phyloP scores from a whole-genome alignment of 225 moss, liverwort and hornwort species.

The Pseudisothecium myosuroides region DNA sequence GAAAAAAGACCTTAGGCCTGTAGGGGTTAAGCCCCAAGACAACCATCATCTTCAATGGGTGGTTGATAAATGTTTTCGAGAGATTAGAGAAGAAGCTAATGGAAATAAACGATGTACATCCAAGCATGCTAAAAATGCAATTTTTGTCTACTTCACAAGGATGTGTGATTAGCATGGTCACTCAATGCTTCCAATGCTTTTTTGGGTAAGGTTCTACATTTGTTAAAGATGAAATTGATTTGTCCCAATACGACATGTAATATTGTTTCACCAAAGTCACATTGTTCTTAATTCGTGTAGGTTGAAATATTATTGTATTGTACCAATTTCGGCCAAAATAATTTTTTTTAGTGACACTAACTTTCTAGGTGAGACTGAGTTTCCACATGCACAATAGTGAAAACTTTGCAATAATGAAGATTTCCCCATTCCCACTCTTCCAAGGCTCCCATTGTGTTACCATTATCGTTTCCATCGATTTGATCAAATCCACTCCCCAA shows the following conservation, averaged over 20 bases:
- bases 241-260: rapidly evolving
- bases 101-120: rapidly evolving
- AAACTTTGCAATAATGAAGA: background rate
- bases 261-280: too few species aligned
- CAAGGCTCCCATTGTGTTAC: too few species aligned
- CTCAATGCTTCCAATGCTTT: rapidly evolving
- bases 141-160: background rate
- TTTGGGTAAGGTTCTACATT: rapidly evolving
- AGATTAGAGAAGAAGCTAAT: background rate
- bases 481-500: too few species aligned
- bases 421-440: background rate
- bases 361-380: background rate
- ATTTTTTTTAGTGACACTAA: too few species aligned
- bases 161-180: background rate
- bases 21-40: too few species aligned
- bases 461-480: too few species aligned
- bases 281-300: too few species aligned
- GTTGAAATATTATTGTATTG: background rate
- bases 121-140: rapidly evolving
- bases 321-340: too few species aligned
- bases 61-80: background rate
- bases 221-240: rapidly evolving
- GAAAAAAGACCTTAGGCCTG: too few species aligned
- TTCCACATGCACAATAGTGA: background rate
- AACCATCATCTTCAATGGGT: too few species aligned